These are phyloP conservation scores for Torulaspora globosa DNA, from an alignment of 1,139 yeast species.

Conservation along the genomic window DNA sequence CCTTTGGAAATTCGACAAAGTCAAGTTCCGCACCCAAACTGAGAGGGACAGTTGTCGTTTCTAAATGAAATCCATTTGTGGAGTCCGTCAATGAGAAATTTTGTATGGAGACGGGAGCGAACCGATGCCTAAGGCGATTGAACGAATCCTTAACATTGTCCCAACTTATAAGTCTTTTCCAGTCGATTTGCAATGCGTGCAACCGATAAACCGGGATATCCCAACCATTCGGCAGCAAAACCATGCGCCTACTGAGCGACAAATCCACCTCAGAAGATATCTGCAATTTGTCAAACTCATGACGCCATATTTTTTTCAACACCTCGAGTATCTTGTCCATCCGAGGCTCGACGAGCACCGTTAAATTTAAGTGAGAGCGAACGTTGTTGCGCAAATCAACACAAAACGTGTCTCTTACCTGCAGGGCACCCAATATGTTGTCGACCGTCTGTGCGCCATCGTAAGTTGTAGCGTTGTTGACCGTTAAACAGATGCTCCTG, in stretches of 20 bases:
- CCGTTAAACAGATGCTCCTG: constrained; percentile 23
- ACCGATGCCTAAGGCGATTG: constrained; percentile 20
- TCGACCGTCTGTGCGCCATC: constrained; percentile 17
- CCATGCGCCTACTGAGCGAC: constrained; percentile 19
- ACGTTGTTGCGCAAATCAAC: constrained; percentile 23
- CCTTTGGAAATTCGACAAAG: constrained; percentile 18
- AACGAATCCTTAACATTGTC: constrained; percentile 20
- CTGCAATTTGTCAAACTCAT: constrained; percentile 25
- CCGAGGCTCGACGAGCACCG: constrained; percentile 27
- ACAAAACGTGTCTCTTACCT: constrained; percentile 25
- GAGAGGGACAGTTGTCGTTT: constrained; percentile 20
- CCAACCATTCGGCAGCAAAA: constrained; percentile 4
- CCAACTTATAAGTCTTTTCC: constrained; percentile 32
- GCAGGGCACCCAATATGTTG: constrained; percentile 20
- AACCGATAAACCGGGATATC: constrained; percentile 13
- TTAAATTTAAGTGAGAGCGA: constrained; percentile 23
- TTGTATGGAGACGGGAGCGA: constrained; percentile 20
- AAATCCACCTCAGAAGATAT: constrained; percentile 30
- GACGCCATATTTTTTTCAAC: constrained; percentile 29
- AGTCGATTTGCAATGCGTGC: constrained; percentile 29
- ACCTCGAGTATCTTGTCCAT: constrained; percentile 27
- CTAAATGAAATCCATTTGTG: constrained; percentile 30
- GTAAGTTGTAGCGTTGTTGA: constrained; percentile 28
- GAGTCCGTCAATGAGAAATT: constrained; percentile 26
- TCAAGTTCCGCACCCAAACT: constrained; percentile 20